Evolutionary conservation across 2,329 filamentous ascomycete species (phyloP).

Genomic region (Diaporthe citri): DNA sequence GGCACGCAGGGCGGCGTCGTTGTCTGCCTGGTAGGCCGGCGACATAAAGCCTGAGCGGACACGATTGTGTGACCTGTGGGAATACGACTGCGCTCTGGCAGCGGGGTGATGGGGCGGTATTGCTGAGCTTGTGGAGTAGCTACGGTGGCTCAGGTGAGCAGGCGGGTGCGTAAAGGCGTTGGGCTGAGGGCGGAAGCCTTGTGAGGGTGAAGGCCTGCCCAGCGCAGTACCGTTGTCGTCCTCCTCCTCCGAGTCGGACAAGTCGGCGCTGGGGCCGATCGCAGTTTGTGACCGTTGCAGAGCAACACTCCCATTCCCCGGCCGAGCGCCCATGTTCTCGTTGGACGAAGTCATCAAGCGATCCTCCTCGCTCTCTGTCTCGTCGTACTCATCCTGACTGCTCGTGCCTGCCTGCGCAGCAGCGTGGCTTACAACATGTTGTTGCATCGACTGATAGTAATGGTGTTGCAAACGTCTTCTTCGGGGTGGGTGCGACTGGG

Average conservation of each 20-base stretch:
- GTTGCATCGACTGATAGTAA: slow-evolving; percentile 53
- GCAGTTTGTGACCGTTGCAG: slow-evolving; percentile 51
- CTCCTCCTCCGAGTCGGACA: slow-evolving; percentile 58
- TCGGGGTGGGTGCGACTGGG: slow-evolving; percentile 71
- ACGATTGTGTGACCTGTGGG: slow-evolving; percentile 62
- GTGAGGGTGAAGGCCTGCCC: slow-evolving; percentile 68
- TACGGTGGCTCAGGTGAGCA: slow-evolving; percentile 60
- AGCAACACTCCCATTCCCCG: slow-evolving; percentile 34
- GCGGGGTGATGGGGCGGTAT: slow-evolving; percentile 58
- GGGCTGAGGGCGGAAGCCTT: slow-evolving; percentile 84
- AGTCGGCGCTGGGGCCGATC: slow-evolving; percentile 53
- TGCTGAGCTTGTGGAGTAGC: slow-evolving; percentile 63
- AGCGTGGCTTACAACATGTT: slow-evolving; percentile 53
- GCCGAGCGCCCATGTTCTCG: slow-evolving; percentile 59
- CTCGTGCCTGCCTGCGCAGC: slow-evolving; percentile 66
- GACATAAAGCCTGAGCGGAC: slow-evolving; percentile 74
- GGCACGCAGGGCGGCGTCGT: slow-evolving; percentile 91
- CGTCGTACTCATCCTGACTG: slow-evolving; percentile 94
- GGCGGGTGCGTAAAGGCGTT: slow-evolving; percentile 93
- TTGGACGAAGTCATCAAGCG: slow-evolving; percentile 70
- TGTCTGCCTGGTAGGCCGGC: slow-evolving; percentile 83
- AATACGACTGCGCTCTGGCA: slow-evolving; percentile 51
- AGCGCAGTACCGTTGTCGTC: slow-evolving; percentile 88
- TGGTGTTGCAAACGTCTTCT: slow-evolving; percentile 64
- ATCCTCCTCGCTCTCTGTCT: slow-evolving; percentile 92